Percentiles rank a stretch among this genome's conserved stretches.
Evolutionary conservation across 768 basidiomycete genomes (phyloP).

Genomic region (Lactarius sp.): DNA sequence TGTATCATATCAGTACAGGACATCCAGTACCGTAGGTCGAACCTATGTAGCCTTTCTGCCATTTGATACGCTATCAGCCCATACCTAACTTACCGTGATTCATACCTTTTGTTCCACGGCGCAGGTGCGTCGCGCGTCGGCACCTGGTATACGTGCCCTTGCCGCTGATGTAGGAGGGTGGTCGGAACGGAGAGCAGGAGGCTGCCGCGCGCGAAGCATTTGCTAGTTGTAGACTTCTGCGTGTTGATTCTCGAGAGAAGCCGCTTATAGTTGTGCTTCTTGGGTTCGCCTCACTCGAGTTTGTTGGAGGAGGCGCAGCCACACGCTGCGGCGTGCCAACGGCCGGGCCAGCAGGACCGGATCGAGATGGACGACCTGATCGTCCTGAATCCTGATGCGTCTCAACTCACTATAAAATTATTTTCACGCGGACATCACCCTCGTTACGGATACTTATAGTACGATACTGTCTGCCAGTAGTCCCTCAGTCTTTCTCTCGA

Average conservation of each 20-base stretch:
- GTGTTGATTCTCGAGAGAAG: not conserved
- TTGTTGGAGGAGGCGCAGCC: too few relatives aligned
- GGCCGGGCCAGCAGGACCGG: too few relatives aligned
- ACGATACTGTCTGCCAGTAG: too few relatives aligned
- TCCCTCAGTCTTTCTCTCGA: too few relatives aligned
- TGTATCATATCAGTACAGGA: not conserved
- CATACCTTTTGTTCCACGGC: conserved; percentile 46
- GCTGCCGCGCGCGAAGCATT: not conserved
- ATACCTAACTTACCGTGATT: too few relatives aligned
- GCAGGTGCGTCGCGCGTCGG: conserved; percentile 34
- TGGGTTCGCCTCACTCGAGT: not conserved
- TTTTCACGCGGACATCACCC: too few relatives aligned
- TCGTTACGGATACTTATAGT: too few relatives aligned
- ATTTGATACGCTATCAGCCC: not conserved
- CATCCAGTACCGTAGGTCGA: not conserved
- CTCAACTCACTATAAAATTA: too few relatives aligned
- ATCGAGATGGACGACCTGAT: too few relatives aligned
- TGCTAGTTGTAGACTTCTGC: not conserved
- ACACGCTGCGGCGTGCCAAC: too few relatives aligned
- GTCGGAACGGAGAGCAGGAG: not conserved
- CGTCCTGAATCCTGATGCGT: too few relatives aligned
- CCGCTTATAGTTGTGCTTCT: conserved; percentile 4
- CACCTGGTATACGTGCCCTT: conserved; percentile 4
- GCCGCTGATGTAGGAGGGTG: conserved; percentile 1
- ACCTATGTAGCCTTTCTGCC: not conserved